A percentile compares a stretch with the other conserved stretches of the same genome.
phyloP scores from a whole-genome alignment of 306 rosid genomes.

The Trifolium dubium region DNA sequence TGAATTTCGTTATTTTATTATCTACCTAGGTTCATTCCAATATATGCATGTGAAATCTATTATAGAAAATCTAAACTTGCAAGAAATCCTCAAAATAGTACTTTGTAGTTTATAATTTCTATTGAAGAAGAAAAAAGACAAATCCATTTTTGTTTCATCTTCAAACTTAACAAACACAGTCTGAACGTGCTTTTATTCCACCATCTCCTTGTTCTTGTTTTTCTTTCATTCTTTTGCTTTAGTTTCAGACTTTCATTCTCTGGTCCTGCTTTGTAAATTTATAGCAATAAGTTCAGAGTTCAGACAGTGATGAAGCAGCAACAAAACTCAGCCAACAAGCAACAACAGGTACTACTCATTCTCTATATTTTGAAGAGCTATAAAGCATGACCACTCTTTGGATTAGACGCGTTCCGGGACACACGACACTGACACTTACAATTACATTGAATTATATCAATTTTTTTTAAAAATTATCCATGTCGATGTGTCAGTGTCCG shows the following conservation, averaged over 20 bases:
- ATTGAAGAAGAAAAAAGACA: background rate
- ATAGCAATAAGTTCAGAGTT: background rate
- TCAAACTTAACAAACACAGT: background rate
- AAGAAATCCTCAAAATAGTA: background rate
- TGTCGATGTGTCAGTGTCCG: too few relatives aligned
- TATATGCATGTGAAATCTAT: background rate
- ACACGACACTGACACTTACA: too few relatives aligned
- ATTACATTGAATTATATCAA: too few relatives aligned
- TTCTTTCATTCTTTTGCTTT: background rate
- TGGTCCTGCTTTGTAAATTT: slow-evolving; percentile 25
- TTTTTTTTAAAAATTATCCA: too few relatives aligned
- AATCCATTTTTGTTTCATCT: background rate
- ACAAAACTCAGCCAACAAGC: slow-evolving; percentile 49
- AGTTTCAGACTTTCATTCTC: slow-evolving; percentile 29
- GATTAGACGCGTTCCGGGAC: too few relatives aligned
- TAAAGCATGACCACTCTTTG: too few relatives aligned
- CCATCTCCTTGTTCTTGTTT: background rate
- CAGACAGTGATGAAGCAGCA: slow-evolving; percentile 51
- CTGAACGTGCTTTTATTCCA: slow-evolving; percentile 6
- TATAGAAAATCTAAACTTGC: background rate
- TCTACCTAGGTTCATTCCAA: background rate
- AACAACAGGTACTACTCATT: slow-evolving; percentile 55
- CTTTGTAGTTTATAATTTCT: background rate
- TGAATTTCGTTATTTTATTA: background rate
- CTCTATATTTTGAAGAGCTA: background rate